Conservation (phyloP, 2,329 filamentous ascomycete species). For the Epichloe bromicola region DNA sequence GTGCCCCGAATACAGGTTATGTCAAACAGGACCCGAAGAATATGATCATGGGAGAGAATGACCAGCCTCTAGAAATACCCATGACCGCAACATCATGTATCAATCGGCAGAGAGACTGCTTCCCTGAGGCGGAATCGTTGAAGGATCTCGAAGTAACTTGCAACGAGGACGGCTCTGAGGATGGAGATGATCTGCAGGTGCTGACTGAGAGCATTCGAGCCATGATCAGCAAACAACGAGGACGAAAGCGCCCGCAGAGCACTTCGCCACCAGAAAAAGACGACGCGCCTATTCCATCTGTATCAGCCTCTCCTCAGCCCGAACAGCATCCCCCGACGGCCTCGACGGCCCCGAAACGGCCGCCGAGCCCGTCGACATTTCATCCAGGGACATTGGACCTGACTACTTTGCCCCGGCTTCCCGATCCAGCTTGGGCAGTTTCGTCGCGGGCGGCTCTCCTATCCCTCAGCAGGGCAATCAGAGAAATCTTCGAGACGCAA, state of each 20-base stretch:
- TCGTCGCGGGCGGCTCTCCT: constrained; percentile 16
- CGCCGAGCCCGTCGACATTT: constrained; percentile 29
- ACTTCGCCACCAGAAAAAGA: not conserved
- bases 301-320: no score
- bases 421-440: constrained; percentile 17
- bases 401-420: constrained; percentile 48
- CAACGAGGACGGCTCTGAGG: not conserved
- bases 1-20: constrained; percentile 7
- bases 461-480: constrained; percentile 37
- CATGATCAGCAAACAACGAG: not conserved
- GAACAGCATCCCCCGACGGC: no score
- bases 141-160: not conserved
- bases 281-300: not conserved
- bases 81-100: constrained; percentile 13
- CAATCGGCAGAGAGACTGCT: not conserved
- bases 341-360: not conserved
- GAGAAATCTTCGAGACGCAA: constrained; percentile 52
- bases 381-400: constrained; percentile 53
- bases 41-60: constrained; percentile 3
- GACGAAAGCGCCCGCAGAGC: not conserved
- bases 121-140: not conserved
- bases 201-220: not conserved
- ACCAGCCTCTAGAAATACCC: constrained; percentile 13
- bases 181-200: constrained; percentile 2
- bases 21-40: constrained; percentile 15